A percentile compares a stretch with the other conserved stretches of the same genome.
These are phyloP conservation scores for Quercus phellos DNA, from an alignment of 331 rosid genomes.

Conservation along the genomic window DNA sequence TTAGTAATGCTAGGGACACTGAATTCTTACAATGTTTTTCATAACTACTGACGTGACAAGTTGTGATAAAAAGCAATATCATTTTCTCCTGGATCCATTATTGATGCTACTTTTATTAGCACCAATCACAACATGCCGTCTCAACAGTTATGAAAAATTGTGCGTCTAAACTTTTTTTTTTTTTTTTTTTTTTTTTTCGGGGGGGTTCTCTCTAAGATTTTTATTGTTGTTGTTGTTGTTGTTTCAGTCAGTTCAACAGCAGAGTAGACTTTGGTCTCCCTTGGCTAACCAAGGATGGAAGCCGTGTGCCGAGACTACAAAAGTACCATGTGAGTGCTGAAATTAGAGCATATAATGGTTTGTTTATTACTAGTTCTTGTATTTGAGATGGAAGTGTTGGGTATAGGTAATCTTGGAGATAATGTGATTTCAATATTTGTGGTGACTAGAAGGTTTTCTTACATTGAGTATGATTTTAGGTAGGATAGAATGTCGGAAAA, in stretches of 20 bases:
- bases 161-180: not conserved
- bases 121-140: too few relatives aligned
- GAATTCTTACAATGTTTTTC: too few relatives aligned
- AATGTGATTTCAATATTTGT: not conserved
- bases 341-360: not conserved
- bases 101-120: too few relatives aligned
- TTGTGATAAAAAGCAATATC: too few relatives aligned
- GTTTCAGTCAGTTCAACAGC: constrained; percentile 51
- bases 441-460: too few relatives aligned
- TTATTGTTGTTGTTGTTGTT: not conserved
- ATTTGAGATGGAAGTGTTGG: not conserved
- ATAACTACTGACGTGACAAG: too few relatives aligned
- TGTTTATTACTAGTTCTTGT: not conserved
- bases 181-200: not conserved
- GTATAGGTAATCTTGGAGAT: constrained; percentile 2
- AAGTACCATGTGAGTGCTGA: constrained; percentile 39
- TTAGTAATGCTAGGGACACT: too few relatives aligned
- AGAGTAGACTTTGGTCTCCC: constrained; percentile 71
- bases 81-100: too few relatives aligned
- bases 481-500: too few relatives aligned
- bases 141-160: too few relatives aligned
- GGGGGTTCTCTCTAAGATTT: not conserved
- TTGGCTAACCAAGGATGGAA: constrained; percentile 80
- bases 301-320: constrained; percentile 47
- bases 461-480: too few relatives aligned